A percentile compares a stretch with the other conserved stretches of the same genome.
Evolutionary conservation across 2,329 filamentous ascomycete genomes (phyloP).

Genomic region (Pseudonectria foliicola): DNA sequence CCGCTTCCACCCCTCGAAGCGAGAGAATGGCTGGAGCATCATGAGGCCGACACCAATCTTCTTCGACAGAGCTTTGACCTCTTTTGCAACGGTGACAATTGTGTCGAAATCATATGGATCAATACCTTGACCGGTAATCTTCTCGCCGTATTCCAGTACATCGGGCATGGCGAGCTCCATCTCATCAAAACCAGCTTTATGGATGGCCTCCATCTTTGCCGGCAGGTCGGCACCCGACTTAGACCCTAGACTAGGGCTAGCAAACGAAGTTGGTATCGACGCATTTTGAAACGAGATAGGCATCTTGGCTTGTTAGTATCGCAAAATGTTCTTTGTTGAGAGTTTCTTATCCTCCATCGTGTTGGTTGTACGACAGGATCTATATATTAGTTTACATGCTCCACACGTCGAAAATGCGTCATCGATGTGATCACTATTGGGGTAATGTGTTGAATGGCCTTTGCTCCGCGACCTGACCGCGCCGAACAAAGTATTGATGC

Average conservation of each 20-base stretch:
- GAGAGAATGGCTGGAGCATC: constrained; percentile 68
- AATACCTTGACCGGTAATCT: constrained; percentile 44
- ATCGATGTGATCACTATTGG: no score
- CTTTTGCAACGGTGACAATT: constrained; percentile 45
- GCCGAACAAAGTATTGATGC: no score
- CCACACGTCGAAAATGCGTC: no score
- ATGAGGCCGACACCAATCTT: constrained; percentile 52
- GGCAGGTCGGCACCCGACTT: constrained; percentile 43
- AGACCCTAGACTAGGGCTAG: constrained; percentile 48
- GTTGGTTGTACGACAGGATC: no score
- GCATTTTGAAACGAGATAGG: constrained; percentile 2
- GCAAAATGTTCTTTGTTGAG: no score
- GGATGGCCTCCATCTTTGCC: constrained; percentile 54
- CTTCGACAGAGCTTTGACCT: constrained; percentile 48
- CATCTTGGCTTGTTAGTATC: neutral
- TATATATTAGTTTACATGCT: no score
- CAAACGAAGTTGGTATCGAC: constrained; percentile 42
- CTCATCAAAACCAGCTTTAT: constrained; percentile 57
- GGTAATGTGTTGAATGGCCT: no score
- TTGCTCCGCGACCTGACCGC: no score
- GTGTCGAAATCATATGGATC: constrained; percentile 51
- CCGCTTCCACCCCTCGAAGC: constrained; percentile 67
- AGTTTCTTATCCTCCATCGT: no score
- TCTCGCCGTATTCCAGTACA: constrained; percentile 53
- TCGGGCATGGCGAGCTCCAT: constrained; percentile 73